Evolutionary conservation across 1,139 yeast species (phyloP), one percentile per base, ranked within the genome.

Genomic region (Schizosaccharomyces versatilis): DNA sequence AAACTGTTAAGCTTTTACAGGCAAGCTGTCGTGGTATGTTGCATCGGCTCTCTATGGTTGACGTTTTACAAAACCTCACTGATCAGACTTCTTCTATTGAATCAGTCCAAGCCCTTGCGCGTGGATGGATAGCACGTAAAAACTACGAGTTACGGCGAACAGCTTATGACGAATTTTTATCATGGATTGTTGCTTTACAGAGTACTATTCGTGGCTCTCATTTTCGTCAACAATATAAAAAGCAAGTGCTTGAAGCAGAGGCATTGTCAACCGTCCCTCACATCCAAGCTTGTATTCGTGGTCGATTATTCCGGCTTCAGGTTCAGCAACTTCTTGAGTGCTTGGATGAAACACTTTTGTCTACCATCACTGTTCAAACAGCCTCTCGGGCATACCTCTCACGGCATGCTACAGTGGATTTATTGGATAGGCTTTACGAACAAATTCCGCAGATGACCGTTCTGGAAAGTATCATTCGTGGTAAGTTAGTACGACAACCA

Each of bases 161-260:
- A 7, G 52, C 52, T 15, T 49, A 38, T 17, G 52, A 38, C 9
- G 42, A 49, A 38, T 14, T 38, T 15, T 15, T 38, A 3, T 19
- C 8, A 9, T 38, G 52, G 42, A 38, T 38, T 6, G 1, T 10
- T 9, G 10, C 42, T 14, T 48, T 60, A n/a, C 61, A 60, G 42
- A 14, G 59, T 10, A 15, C 47, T 5, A 41, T 54, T 19, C 59
- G 69, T 24, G 68, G 66, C 5, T 58, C 60, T 1, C 55, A 60
- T 7, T 19, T 55, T 12, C 59, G 61, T 15, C 57, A 38, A 12
- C 36, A 44, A 24, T 44, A 15, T 36, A 17, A 24, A 9, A 24
- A 44, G 24, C n/a, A 19, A 24, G 49, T 44, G 14, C 38, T 44
- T 24, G n/a, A 17, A 32, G 32, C 19, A 7, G 49, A 44, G n/a